Evolutionary conservation across 768 basidiomycete species (phyloP).

Genomic region (Xerocomus potaroensis): DNA sequence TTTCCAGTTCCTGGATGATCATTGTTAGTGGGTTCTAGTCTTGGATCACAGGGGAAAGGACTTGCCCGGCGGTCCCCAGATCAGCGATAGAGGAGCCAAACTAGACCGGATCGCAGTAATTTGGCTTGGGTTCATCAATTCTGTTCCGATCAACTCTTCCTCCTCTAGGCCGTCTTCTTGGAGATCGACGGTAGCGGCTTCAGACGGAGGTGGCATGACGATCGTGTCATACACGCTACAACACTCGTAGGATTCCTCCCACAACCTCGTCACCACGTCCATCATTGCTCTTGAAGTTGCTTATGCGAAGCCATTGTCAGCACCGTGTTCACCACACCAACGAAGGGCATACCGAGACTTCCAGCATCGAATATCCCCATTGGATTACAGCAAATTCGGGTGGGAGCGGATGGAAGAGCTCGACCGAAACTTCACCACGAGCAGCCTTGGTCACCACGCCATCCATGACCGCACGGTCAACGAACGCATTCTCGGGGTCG

Average conservation of each 20-base stretch:
- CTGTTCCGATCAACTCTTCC: conserved; percentile 11
- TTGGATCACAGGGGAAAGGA: not conserved
- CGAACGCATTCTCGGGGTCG: conserved; percentile 46
- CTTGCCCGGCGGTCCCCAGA: conserved; percentile 68
- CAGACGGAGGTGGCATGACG: conserved; percentile 24
- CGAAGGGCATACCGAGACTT: conserved; percentile 44
- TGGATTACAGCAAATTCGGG: conserved; percentile 57
- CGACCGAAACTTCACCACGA: conserved; percentile 52
- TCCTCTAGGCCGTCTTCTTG: conserved; percentile 15
- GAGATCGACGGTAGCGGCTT: not conserved
- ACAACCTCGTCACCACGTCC: conserved; percentile 51
- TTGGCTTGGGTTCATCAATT: conserved; percentile 53
- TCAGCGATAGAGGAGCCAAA: conserved; percentile 45
- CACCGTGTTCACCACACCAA: not conserved
- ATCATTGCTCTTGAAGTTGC: conserved; percentile 64
- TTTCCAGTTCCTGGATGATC: conserved; percentile 58
- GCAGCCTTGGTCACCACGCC: conserved; percentile 52
- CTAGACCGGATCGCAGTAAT: conserved; percentile 44
- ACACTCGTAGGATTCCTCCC: conserved; percentile 38
- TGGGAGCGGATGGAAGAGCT: conserved; percentile 53
- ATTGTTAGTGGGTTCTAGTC: not conserved
- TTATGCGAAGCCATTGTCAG: conserved; percentile 19
- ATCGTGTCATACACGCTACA: conserved; percentile 51
- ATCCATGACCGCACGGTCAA: conserved; percentile 47
- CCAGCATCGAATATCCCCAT: conserved; percentile 63